Evolutionary conservation across 225 moss, liverwort and hornwort species (phyloP).

Genomic region (Ulota crispa): DNA sequence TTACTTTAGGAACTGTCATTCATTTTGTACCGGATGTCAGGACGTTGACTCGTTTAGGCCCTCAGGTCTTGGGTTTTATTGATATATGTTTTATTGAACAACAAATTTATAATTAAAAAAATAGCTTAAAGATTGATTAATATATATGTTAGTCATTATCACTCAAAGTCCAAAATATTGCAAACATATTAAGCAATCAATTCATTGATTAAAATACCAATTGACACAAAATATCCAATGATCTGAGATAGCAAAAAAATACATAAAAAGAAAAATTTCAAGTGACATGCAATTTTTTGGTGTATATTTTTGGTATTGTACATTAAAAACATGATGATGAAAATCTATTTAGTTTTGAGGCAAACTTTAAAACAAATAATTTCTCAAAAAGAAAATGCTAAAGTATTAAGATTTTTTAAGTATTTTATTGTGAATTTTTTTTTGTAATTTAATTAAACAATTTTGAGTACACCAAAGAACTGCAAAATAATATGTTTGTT

Average conservation of each 20-base stretch:
- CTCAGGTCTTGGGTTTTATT: constrained; percentile 26
- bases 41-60: constrained; percentile 56
- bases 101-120: not conserved
- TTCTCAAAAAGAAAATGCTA: not conserved
- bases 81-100: not conserved
- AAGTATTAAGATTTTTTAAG: accelerated
- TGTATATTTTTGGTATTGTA: no score
- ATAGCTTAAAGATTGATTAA: no score
- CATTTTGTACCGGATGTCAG: constrained; percentile 57
- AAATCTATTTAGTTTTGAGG: not conserved
- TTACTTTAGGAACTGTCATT: constrained; percentile 47
- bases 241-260: not conserved
- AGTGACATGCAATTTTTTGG: no score
- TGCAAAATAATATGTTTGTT: no score
- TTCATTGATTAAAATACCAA: not conserved
- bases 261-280: no score
- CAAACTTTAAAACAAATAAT: accelerated
- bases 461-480: not conserved
- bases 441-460: not conserved
- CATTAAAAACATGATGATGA: no score
- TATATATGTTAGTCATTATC: no score
- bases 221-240: no score
- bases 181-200: not conserved
- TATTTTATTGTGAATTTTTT: no score
- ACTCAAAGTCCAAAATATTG: no score